Conservation (phyloP, 352 stramenopile genomes). For the Hyaloperonospora arabidopsidis region DNA sequence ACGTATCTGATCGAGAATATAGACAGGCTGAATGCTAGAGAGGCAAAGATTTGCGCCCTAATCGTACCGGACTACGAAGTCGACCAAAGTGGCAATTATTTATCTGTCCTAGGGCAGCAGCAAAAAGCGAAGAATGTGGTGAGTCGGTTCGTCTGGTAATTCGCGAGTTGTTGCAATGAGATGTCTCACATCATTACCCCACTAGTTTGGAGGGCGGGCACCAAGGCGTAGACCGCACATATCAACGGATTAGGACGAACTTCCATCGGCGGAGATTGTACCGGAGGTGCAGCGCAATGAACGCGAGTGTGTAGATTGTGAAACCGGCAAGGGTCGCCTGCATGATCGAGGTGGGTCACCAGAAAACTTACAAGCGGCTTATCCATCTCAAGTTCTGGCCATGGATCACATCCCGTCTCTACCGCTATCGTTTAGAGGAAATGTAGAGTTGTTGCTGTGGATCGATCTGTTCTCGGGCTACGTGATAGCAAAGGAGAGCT, state of each 20-base stretch:
- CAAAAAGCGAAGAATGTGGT: not conserved
- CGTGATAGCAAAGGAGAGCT: too few relatives aligned
- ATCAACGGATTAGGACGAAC: not conserved
- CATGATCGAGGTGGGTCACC: not conserved
- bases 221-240: not conserved
- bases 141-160: not conserved
- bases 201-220: too few relatives aligned
- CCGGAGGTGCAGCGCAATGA: not conserved
- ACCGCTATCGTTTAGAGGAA: not conserved
- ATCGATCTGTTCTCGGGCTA: too few relatives aligned
- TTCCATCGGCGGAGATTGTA: not conserved
- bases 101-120: not conserved
- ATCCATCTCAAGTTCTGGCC: not conserved
- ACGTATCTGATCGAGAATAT: too few relatives aligned
- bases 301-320: not conserved
- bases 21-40: not conserved
- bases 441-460: not conserved
- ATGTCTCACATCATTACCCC: too few relatives aligned
- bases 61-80: not conserved
- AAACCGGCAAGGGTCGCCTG: not conserved
- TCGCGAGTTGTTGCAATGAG: not conserved
- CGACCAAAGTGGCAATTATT: not conserved
- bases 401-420: not conserved
- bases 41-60: not conserved
- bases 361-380: not conserved